phyloP scores from a whole-genome alignment of 2,329 filamentous ascomycete genomes.

The Aureobasidium sp. region DNA sequence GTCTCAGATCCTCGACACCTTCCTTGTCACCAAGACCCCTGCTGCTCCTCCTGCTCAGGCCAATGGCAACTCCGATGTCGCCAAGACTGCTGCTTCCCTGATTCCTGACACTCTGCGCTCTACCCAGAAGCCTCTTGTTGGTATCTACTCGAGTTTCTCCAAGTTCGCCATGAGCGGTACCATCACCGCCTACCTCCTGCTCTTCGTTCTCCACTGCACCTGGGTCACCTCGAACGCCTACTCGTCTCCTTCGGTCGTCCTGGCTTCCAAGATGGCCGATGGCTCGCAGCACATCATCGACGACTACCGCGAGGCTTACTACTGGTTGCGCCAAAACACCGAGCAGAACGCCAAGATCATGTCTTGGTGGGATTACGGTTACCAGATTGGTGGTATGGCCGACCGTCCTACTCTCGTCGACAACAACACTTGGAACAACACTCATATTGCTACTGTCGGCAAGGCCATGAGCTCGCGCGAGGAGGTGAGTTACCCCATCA shows the following conservation, averaged over 20 bases:
- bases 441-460: slow-evolving; percentile 96
- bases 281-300: slow-evolving; percentile 98
- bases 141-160: slow-evolving; percentile 74
- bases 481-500: slow-evolving; percentile 97
- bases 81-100: slow-evolving; percentile 51
- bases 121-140: slow-evolving; percentile 65
- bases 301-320: slow-evolving; percentile 98
- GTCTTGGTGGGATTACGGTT: slow-evolving; percentile 99
- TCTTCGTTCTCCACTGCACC: slow-evolving; percentile 96
- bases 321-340: slow-evolving; percentile 98
- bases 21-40: slow-evolving; percentile 62
- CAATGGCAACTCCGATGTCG: slow-evolving; percentile 37
- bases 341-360: slow-evolving; percentile 93
- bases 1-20: slow-evolving; percentile 83
- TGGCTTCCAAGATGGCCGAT: slow-evolving; percentile 86
- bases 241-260: slow-evolving; percentile 92
- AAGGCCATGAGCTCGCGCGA: slow-evolving; percentile 98
- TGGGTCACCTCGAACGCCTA: slow-evolving; percentile 99
- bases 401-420: slow-evolving; percentile 94
- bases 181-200: slow-evolving; percentile 71
- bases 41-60: slow-evolving; percentile 38
- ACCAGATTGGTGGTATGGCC: slow-evolving; percentile 99
- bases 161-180: slow-evolving; percentile 70
- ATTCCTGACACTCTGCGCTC: slow-evolving; percentile 57
- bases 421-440: slow-evolving; percentile 99